Conservation (phyloP, 2,329 filamentous ascomycete species). For the Fusarium secorum region DNA sequence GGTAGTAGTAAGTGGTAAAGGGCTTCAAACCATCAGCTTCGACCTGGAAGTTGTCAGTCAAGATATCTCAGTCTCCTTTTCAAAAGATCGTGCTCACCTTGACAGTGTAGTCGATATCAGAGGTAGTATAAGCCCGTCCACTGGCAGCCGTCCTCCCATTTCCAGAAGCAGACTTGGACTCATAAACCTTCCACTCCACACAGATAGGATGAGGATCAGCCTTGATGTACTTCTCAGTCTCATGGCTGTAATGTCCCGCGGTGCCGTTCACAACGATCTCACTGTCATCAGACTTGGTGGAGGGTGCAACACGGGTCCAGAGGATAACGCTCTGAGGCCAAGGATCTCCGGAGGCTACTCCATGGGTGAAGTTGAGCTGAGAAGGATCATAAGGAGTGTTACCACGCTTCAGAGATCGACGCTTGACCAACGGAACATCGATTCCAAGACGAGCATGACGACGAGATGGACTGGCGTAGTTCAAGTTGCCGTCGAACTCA, state of each 20-base stretch:
- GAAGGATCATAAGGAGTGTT: slow-evolving; percentile 5
- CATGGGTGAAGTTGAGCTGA: slow-evolving; percentile 69
- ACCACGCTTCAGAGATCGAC: slow-evolving; percentile 22
- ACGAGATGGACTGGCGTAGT: slow-evolving; percentile 72
- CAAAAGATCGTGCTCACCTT: slow-evolving; percentile 56
- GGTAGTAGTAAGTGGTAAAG: slow-evolving; percentile 73
- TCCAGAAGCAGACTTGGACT: slow-evolving; percentile 50
- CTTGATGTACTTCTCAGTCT: slow-evolving; percentile 54
- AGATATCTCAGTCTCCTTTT: fast-evolving
- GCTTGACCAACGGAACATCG: slow-evolving; percentile 57
- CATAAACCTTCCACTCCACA: slow-evolving; percentile 67
- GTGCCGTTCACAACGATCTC: slow-evolving; percentile 48
- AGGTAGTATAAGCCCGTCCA: slow-evolving; percentile 72
- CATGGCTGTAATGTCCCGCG: slow-evolving; percentile 55
- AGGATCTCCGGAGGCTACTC: slow-evolving; percentile 60
- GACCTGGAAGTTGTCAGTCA: slow-evolving; percentile 52
- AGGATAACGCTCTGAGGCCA: slow-evolving; percentile 66
- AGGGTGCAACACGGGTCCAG: slow-evolving; percentile 58
- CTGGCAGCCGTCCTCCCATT: slow-evolving; percentile 55
- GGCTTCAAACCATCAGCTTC: slow-evolving; percentile 69
- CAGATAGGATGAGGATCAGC: slow-evolving; percentile 64
- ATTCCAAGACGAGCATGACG: slow-evolving; percentile 70
- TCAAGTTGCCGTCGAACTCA: slow-evolving; percentile 60
- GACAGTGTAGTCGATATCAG: slow-evolving; percentile 78
- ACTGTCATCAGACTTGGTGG: slow-evolving; percentile 54